Base-by-base conservation (phyloP, 495 filamentous ascomycete species). In the Xylaria cubensis region DNA sequence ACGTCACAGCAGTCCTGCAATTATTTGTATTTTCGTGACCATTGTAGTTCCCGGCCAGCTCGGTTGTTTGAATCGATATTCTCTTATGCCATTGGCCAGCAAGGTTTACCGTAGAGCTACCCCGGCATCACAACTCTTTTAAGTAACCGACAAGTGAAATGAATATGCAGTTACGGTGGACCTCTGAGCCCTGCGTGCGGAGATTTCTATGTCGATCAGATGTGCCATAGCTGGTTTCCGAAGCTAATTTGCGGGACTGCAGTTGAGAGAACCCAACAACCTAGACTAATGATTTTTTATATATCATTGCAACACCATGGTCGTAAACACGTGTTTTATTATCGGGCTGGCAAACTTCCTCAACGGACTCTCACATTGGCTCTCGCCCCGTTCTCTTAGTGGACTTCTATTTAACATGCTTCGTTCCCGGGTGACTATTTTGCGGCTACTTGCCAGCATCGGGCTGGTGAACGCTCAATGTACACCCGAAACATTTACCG, bases 401-500 rank as follows among this genome's bases (percentile, higher is more conserved):
- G 8, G 1, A 56, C 17, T n/a, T 64, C 51, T 73, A 24, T 21
- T 34, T 61, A 55, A 12, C 44, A 77, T 74, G 73, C 46, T 67
- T 58, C 59, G 44, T 55, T 56, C 42, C 29, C 67, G 41, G 1
- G 42, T 66, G 13, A 50, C 61, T 51, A 42, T 71, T 42, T 53
- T 73, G 15, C 58, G 41, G 19, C 13, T 76, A n/a, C 64, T 77
- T 42, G 69, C 67, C 39, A 70, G 58, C 53, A 61, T 66, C 17
- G 44, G 59, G 12, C 63, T 70, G 6, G 71, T 48, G 9, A 46
- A 24, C 56, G 71, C 72, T 21, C 67, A 69, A 39, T 77, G 75
- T 72, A 72, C 75, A 19, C 12, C 64, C 26, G 73, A 73, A 12
- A 73, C 73, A 15, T 80, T 82, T 21, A 42, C 67, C 4, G 17